These are phyloP conservation scores for Tricladium varicosporioides DNA, from an alignment of 2,329 filamentous ascomycete species.

Conservation along the genomic window DNA sequence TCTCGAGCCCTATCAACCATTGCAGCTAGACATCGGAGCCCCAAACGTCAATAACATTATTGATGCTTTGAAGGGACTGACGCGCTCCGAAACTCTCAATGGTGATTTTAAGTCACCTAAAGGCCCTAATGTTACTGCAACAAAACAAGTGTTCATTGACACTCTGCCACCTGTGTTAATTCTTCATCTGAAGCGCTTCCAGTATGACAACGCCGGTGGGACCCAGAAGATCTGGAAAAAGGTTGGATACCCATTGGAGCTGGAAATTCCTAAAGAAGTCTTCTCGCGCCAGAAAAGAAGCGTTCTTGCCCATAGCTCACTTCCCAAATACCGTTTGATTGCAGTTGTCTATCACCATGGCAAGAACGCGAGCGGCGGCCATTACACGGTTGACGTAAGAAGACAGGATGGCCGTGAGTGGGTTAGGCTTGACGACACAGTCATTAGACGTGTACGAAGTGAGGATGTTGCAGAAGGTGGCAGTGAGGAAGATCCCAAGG, in stretches of 20 bases:
- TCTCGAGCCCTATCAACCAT: constrained; percentile 86
- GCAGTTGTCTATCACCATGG: constrained; percentile 97
- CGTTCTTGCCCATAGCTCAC: constrained; percentile 61
- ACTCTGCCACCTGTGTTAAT: constrained; percentile 88
- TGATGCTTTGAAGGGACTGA: constrained; percentile 84
- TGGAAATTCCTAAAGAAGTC: constrained; percentile 89
- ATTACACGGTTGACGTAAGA: constrained; percentile 96
- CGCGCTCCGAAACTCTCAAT: constrained; percentile 78
- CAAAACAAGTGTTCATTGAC: constrained; percentile 94
- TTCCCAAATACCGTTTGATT: constrained; percentile 82
- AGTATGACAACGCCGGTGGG: constrained; percentile 83
- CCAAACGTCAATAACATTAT: constrained; percentile 85
- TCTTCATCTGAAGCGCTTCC: constrained; percentile 94
- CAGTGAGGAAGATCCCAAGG: constrained; percentile 73
- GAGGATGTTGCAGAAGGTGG: constrained; percentile 89
- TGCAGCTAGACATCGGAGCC: constrained; percentile 92
- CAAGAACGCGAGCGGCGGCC: constrained; percentile 91
- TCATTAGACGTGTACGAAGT: constrained; percentile 78
- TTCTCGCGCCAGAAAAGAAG: constrained; percentile 73
- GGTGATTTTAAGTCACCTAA: constrained; percentile 80
- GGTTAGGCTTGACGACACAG: constrained; percentile 93
- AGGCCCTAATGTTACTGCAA: constrained; percentile 73
- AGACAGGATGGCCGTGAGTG: constrained; percentile 94
- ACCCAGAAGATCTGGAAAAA: constrained; percentile 99
- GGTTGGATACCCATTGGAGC: constrained; percentile 88